Evolutionary conservation across 2,329 filamentous ascomycete species (phyloP), one percentile per base, ranked within the genome.

Genomic region (Thermothelomyces thermophilus): DNA sequence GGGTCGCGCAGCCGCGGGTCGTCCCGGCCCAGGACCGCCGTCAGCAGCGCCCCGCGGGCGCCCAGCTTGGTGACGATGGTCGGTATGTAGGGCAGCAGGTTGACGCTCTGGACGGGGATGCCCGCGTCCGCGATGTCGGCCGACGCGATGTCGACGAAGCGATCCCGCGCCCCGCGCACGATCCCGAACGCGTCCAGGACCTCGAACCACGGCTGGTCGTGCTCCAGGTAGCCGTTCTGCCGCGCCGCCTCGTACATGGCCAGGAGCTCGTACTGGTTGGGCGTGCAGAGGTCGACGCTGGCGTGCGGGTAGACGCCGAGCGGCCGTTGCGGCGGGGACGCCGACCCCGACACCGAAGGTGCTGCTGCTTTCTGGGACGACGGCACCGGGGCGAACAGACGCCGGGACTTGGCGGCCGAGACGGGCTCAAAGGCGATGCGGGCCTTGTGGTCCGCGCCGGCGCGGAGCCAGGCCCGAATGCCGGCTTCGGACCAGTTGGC

Each of bases 341-440:
- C n/a, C n/a, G n/a, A n/a, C n/a, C n/a, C n/a, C n/a, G n/a, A n/a
- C 33, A 16, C 8, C 7, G 33, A 10, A 9, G 33, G 16, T 35
- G 33, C 8, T 10, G 33, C 2, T 35, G 31, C 13, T 34, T 13
- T 14, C 4, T 5, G n/a, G 13, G 28, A 31, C 13, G 13, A 19
- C 28, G 28, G 36, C 63, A 16, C 65, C 31, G 56, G 41, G 3
- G 35, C 34, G 68, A 93, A 94, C 5, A 90, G 72, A 8, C 81
- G 76, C 41, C 76, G 73, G 3, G 87, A 80, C 71, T 97, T 98
- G 52, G 80, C 82, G 1, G 79, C 82, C 1, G 88, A 95, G 6
- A 97, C 93, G 1, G 93, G 91, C 67, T 97, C 93, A 62, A 91
- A 95, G 11, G 86, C 86, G 5, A 90, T 76, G 17, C 73, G 76